phyloP scores from a whole-genome alignment of 129 eudicot genomes.

The Rutidosis leptorrhynchoides region DNA sequence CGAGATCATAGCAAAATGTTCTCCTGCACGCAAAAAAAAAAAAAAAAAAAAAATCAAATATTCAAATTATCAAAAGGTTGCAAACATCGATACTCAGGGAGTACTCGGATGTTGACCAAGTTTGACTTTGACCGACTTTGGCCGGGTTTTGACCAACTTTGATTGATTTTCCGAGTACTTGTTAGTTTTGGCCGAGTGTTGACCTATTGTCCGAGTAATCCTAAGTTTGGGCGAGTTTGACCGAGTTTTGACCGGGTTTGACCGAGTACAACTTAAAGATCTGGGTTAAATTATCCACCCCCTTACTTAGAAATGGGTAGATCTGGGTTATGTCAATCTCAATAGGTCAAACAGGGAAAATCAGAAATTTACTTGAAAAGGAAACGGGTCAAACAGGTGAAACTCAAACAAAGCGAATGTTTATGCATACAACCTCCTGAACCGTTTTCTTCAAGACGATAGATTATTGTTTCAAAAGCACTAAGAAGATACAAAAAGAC shows the following conservation, averaged over 20 bases:
- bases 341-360: conserved; percentile 1
- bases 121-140: no score
- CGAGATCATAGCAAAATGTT: conserved; percentile 94
- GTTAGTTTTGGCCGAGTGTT: no score
- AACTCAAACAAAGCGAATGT: neutral
- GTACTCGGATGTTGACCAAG: no score
- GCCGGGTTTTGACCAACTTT: no score
- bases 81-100: no score
- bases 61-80: no score
- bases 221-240: no score
- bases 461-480: neutral
- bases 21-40: conserved; percentile 48
- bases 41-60: neutral
- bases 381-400: neutral
- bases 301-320: neutral
- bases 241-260: no score
- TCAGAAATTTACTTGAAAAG: neutral
- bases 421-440: neutral
- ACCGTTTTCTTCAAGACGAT: neutral
- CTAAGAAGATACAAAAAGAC: neutral
- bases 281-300: no score
- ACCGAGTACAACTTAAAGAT: no score
- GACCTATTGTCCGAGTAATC: no score
- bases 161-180: no score
- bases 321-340: neutral